Conservation (phyloP, 306 rosid species). For the Acacia confusa region DNA sequence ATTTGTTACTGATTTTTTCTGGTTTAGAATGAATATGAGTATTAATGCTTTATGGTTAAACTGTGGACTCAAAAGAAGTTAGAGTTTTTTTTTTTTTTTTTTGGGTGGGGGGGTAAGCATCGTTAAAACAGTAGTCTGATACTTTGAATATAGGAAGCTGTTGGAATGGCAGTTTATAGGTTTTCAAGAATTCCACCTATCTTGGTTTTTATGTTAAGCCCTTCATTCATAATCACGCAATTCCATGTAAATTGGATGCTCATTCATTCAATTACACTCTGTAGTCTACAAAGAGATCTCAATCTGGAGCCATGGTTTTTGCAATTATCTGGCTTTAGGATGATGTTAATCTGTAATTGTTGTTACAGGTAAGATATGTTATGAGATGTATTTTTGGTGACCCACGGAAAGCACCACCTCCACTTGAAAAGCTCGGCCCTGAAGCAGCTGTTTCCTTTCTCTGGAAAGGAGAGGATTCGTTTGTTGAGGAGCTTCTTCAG, state of each 20-base stretch:
- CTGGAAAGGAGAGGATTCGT: slow-evolving; percentile 96
- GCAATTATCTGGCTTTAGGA: slow-evolving; percentile 29
- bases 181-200: slow-evolving; percentile 16
- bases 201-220: slow-evolving; percentile 16
- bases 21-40: neutral
- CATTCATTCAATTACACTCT: neutral
- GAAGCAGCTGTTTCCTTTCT: slow-evolving; percentile 69
- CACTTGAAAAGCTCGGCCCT: slow-evolving; percentile 85
- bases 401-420: slow-evolving; percentile 93
- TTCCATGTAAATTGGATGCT: slow-evolving; percentile 5
- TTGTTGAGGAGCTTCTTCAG: slow-evolving; percentile 89
- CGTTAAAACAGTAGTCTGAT: slow-evolving; percentile 13
- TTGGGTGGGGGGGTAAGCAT: neutral
- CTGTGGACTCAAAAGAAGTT: slow-evolving; percentile 10
- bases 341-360: slow-evolving; percentile 27
- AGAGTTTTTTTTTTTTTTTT: neutral
- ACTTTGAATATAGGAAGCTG: slow-evolving; percentile 11
- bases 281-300: slow-evolving; percentile 12
- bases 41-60: slow-evolving; percentile 15
- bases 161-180: slow-evolving; percentile 16
- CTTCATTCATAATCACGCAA: slow-evolving; percentile 1
- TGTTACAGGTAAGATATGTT: slow-evolving; percentile 86
- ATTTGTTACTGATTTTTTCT: slow-evolving; percentile 13
- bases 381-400: slow-evolving; percentile 91
- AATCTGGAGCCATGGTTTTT: slow-evolving; percentile 21